phyloP scores from a whole-genome alignment of 2,329 filamentous ascomycete species.

The Trichoderma pleuroti region DNA sequence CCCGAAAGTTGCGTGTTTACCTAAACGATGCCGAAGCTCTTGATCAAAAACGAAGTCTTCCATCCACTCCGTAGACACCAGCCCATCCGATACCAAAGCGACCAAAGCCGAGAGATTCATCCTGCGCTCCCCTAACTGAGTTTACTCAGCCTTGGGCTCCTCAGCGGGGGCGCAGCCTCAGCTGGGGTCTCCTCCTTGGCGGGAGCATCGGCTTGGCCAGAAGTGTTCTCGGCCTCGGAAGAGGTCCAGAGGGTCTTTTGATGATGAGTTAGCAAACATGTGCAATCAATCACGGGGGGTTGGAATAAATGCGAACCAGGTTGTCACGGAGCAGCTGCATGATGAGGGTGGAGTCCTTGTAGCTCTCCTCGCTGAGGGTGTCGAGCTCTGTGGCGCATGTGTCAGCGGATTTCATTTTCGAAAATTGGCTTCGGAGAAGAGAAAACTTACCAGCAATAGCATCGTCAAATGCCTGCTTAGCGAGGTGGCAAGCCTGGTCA shows the following conservation, averaged over 20 bases:
- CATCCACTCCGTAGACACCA: constrained; percentile 64
- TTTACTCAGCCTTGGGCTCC: constrained; percentile 69
- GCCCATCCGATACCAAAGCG: constrained; percentile 45
- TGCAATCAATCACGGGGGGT: background rate
- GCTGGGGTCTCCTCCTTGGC: constrained; percentile 45
- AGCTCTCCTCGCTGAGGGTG: constrained; percentile 96
- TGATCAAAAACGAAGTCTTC: constrained; percentile 53
- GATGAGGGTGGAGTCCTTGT: constrained; percentile 98
- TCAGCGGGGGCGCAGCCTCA: constrained; percentile 56
- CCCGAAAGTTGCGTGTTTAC: constrained; percentile 40
- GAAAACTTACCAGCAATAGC: constrained; percentile 69
- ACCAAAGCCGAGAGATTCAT: constrained; percentile 30
- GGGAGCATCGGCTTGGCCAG: constrained; percentile 48
- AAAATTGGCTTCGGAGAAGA: no score
- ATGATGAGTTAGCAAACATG: constrained; percentile 28
- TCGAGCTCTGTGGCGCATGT: constrained; percentile 67
- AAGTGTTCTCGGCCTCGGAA: constrained; percentile 83
- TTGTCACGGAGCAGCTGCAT: constrained; percentile 99
- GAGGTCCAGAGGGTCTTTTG: constrained; percentile 98
- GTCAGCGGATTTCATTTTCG: background rate
- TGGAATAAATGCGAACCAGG: constrained; percentile 57
- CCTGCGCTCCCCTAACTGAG: constrained; percentile 22
- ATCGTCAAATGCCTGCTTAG: constrained; percentile 98
- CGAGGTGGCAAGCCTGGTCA: constrained; percentile 96
- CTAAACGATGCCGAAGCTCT: constrained; percentile 48